Percentiles rank a stretch among this genome's conserved stretches.
These are phyloP conservation scores for Hortiboletus campestris DNA, from an alignment of 768 basidiomycete genomes.

Conservation along the genomic window DNA sequence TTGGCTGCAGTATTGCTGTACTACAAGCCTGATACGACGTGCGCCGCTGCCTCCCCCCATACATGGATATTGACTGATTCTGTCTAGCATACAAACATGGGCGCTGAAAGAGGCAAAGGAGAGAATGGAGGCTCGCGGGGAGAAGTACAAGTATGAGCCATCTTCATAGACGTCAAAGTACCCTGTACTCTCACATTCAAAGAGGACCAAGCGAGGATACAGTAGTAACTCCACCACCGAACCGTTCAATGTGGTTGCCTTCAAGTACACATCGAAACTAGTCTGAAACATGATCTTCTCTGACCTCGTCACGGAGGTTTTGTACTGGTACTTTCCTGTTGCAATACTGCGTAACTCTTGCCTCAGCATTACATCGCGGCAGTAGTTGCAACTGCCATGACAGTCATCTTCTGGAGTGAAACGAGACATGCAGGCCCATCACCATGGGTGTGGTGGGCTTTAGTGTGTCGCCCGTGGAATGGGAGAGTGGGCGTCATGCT, in stretches of 20 bases:
- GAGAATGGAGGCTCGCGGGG: constrained; percentile 91
- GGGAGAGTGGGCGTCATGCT: too few species aligned
- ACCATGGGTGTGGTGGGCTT: too few species aligned
- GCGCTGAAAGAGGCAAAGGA: constrained; percentile 86
- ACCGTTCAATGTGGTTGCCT: too few species aligned
- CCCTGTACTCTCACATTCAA: constrained; percentile 2
- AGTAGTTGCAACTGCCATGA: too few species aligned
- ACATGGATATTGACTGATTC: neutral
- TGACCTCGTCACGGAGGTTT: neutral
- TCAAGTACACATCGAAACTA: too few species aligned
- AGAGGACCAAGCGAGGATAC: neutral
- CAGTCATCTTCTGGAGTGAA: too few species aligned
- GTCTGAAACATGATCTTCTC: too few species aligned
- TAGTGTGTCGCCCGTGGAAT: too few species aligned
- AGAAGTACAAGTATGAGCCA: constrained; percentile 81
- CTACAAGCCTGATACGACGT: constrained; percentile 90
- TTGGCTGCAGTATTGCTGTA: constrained; percentile 74
- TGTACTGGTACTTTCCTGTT: neutral
- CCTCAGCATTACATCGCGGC: too few species aligned
- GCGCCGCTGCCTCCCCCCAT: constrained; percentile 21
- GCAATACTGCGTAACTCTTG: neutral
- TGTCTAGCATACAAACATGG: constrained; percentile 83
- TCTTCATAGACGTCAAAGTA: constrained; percentile 31
- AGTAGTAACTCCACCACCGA: neutral
- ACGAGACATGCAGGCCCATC: too few species aligned